These are phyloP conservation scores for Craterostigma plantagineum DNA, from an alignment of 257 asterid genomes.

Conservation along the genomic window DNA sequence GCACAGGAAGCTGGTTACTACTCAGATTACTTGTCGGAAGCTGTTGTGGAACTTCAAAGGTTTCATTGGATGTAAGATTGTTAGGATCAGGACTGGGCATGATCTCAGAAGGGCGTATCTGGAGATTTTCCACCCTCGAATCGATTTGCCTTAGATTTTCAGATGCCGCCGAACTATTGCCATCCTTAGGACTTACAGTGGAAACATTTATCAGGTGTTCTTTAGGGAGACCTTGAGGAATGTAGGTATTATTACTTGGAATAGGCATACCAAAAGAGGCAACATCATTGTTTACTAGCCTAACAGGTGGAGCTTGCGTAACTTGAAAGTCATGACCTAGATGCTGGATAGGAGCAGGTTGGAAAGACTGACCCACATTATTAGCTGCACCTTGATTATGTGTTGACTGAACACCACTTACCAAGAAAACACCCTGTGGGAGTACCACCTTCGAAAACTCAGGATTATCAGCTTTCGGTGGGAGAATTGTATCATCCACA, in stretches of 20 bases:
- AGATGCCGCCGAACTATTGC: conserved; percentile 20
- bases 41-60: conserved; percentile 20
- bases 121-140: conserved; percentile 52
- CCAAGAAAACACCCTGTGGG: conserved; percentile 27
- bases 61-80: conserved; percentile 22
- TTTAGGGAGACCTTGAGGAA: conserved; percentile 34
- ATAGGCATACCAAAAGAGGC: conserved; percentile 20
- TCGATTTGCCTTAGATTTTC: conserved; percentile 54
- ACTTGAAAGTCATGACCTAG: conserved; percentile 30
- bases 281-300: conserved; percentile 26
- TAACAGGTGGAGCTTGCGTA: conserved; percentile 25
- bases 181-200: conserved; percentile 28
- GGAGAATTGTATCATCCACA: conserved; percentile 20
- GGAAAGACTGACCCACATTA: conserved; percentile 27
- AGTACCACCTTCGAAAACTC: conserved; percentile 30
- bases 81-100: conserved; percentile 10
- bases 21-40: conserved; percentile 21
- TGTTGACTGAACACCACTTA: conserved; percentile 35
- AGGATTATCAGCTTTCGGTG: conserved; percentile 23
- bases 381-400: conserved; percentile 24
- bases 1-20: conserved; percentile 13
- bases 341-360: conserved; percentile 27
- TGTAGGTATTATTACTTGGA: conserved; percentile 23
- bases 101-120: conserved; percentile 36
- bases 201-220: conserved; percentile 26